phyloP scores from a whole-genome alignment of 495 filamentous ascomycete species.

The Xylaria bambusicola region DNA sequence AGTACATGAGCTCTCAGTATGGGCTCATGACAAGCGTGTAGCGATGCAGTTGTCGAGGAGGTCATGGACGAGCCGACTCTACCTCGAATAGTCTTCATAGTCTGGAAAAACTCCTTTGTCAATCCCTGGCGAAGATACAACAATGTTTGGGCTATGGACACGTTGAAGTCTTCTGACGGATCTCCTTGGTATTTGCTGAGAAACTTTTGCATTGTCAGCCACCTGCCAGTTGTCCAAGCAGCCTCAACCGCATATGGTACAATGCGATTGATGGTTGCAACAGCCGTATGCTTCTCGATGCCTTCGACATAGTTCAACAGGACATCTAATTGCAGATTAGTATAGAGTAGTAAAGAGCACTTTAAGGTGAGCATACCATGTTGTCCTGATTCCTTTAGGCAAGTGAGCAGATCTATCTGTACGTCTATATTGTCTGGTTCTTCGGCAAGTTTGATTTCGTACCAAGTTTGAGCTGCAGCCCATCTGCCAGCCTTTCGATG shows the following conservation, averaged over 20 bases:
- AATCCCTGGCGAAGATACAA: conserved; percentile 62
- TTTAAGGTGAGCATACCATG: conserved; percentile 61
- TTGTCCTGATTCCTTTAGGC: conserved; percentile 89
- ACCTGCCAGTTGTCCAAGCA: conserved; percentile 83
- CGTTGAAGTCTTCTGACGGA: conserved; percentile 74
- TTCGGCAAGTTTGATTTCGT: conserved; percentile 81
- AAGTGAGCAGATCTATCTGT: conserved; percentile 82
- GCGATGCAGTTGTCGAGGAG: conserved; percentile 69
- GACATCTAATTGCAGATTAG: conserved; percentile 60
- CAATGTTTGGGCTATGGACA: conserved; percentile 74
- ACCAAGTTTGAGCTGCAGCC: conserved; percentile 98
- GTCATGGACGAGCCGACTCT: conserved; percentile 73
- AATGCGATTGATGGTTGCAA: conserved; percentile 55
- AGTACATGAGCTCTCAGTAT: conserved; percentile 85
- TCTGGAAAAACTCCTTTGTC: conserved; percentile 54
- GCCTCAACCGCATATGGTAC: conserved; percentile 86
- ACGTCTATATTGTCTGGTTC: conserved; percentile 73
- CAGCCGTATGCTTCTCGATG: conserved; percentile 56
- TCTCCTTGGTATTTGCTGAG: conserved; percentile 53
- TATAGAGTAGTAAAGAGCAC: neutral
- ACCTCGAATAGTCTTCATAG: conserved; percentile 65
- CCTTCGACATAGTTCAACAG: conserved; percentile 81
- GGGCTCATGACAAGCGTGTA: conserved; percentile 77
- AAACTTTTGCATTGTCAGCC: conserved; percentile 73
- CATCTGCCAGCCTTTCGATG: conserved; percentile 93